Percentiles rank a stretch among this genome's conserved stretches.
These are phyloP conservation scores for Starmerella sp. DNA, from an alignment of 805 yeast species.

Conservation along the genomic window DNA sequence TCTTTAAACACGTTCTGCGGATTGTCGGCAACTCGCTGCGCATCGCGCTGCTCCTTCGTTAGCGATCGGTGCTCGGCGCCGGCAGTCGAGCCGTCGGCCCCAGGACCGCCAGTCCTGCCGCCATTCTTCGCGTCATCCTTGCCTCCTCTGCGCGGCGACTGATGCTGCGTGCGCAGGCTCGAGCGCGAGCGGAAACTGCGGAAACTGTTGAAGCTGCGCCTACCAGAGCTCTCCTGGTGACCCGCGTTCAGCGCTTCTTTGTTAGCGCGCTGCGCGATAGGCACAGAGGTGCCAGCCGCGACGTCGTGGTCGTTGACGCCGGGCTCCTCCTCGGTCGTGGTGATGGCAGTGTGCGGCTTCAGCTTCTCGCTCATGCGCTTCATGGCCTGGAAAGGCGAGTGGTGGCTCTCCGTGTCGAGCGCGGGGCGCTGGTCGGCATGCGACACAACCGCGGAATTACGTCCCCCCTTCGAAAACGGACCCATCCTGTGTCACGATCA, in stretches of 20 bases:
- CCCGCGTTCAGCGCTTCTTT: slow-evolving; percentile 24
- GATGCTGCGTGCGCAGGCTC: neutral
- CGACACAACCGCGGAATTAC: slow-evolving; percentile 16
- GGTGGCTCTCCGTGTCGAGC: slow-evolving; percentile 1
- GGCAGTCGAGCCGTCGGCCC: slow-evolving; percentile 4
- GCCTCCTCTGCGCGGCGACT: neutral
- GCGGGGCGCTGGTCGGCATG: slow-evolving; percentile 15
- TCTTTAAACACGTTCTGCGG: slow-evolving; percentile 11
- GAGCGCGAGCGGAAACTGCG: slow-evolving; percentile 11
- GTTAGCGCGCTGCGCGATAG: slow-evolving; percentile 25
- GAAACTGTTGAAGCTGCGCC: slow-evolving; percentile 12
- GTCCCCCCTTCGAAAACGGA: slow-evolving; percentile 11
- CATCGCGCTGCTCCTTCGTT: slow-evolving; percentile 5
- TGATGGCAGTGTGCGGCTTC: slow-evolving; percentile 26
- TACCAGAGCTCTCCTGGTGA: slow-evolving; percentile 3
- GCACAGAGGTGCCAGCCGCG: slow-evolving; percentile 26
- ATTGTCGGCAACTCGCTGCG: slow-evolving; percentile 12
- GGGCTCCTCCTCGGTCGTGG: slow-evolving; percentile 24
- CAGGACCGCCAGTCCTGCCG: neutral
- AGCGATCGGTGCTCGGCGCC: slow-evolving; percentile 2
- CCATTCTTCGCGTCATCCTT: neutral
- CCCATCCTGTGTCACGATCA: neutral
- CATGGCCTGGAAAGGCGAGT: slow-evolving; percentile 18
- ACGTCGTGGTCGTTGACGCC: slow-evolving; percentile 21
- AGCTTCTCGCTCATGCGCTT: slow-evolving; percentile 20